phyloP scores from a whole-genome alignment of 2,329 filamentous ascomycete genomes.

The Penicillium sclerotiorum region DNA sequence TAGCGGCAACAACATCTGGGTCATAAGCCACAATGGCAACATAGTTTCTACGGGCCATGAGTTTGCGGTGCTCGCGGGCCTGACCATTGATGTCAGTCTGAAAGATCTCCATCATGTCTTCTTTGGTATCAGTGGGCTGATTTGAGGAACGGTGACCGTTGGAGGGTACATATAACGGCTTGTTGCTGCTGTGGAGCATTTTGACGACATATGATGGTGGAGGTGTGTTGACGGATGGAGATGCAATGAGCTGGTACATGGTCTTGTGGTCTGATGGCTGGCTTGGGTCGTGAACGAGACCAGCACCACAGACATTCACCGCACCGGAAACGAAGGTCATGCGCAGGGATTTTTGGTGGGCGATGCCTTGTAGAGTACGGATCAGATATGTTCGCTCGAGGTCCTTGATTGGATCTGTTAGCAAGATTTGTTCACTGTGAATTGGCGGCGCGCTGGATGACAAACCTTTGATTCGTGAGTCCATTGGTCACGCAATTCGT shows the following conservation, averaged over 20 bases:
- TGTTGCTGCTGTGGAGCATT: slow-evolving; percentile 86
- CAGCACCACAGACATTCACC: slow-evolving; percentile 88
- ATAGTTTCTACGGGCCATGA: slow-evolving; percentile 94
- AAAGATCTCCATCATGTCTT: slow-evolving; percentile 99
- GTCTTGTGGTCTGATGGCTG: slow-evolving; percentile 95
- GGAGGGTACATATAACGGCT: slow-evolving; percentile 83
- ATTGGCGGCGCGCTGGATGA: not conserved
- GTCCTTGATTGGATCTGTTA: slow-evolving; percentile 55
- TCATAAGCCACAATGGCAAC: slow-evolving; percentile 93
- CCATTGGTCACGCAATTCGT: slow-evolving; percentile 96
- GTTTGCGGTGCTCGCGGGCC: slow-evolving; percentile 78
- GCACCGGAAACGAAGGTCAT: slow-evolving; percentile 95
- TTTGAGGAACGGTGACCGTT: slow-evolving; percentile 78
- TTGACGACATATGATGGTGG: slow-evolving; percentile 85
- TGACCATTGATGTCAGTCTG: slow-evolving; percentile 87
- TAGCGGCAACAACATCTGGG: slow-evolving; percentile 69
- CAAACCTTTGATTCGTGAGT: slow-evolving; percentile 88
- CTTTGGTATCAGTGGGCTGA: slow-evolving; percentile 83
- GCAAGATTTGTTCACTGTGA: not conserved
- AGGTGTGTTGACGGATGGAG: slow-evolving; percentile 87
- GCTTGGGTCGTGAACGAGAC: slow-evolving; percentile 88
- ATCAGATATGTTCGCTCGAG: slow-evolving; percentile 96
- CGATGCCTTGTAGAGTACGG: slow-evolving; percentile 89
- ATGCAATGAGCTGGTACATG: slow-evolving; percentile 98
- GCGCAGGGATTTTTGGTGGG: slow-evolving; percentile 90